Evolutionary conservation across 2,329 filamentous ascomycete species (phyloP), one percentile per base, ranked within the genome.

Genomic region (Lecanicillium sp.): DNA sequence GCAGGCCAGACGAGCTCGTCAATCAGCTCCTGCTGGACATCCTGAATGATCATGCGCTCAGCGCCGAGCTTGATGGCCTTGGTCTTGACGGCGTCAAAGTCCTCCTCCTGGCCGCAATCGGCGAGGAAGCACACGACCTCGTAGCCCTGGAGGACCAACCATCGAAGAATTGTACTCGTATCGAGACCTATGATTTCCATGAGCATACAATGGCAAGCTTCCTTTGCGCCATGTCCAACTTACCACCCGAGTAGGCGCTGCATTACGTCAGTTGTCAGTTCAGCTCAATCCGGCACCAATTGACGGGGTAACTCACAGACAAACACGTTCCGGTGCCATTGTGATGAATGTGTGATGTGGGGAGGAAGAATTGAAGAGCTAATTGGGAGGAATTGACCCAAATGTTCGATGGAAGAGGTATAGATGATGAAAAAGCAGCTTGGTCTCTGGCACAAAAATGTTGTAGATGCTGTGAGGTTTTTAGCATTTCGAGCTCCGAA

Each of bases 1-100:
- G 83, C 83, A 41, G 77, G 80, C 72, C 81, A 87, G 70, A 79
- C 83, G 28, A 87, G 72, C 62, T 87, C 74, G 52, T 86, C 79
- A 46, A 88, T 73, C 56, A 88, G 87, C 61, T 84, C 79, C 51
- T 72, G 70, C 47, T 75, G 73, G 41, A 87, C 67, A 57, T 87
- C 74, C 43, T 69, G 65, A 48, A 76, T 64, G 48, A 68, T 57
- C 52, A 78, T 71, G 17, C 32, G 32, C 39, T 50, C 46, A 18
- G 48, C 46, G 6, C 48, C 46, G 25, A 50, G 36, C 34, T 38
- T 40, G 14, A 43, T 29, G 3, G 81, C 82, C 68, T 85, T 84
- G 51, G 71, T 68, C 61, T 81, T 74, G 37, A 79, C 82, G 45
- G 73, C 77, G 39, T 74, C 71, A 52, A 76, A 84, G 61, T 84